Conservation (phyloP, 352 stramenopile genomes). For the Phytophthora pini region DNA sequence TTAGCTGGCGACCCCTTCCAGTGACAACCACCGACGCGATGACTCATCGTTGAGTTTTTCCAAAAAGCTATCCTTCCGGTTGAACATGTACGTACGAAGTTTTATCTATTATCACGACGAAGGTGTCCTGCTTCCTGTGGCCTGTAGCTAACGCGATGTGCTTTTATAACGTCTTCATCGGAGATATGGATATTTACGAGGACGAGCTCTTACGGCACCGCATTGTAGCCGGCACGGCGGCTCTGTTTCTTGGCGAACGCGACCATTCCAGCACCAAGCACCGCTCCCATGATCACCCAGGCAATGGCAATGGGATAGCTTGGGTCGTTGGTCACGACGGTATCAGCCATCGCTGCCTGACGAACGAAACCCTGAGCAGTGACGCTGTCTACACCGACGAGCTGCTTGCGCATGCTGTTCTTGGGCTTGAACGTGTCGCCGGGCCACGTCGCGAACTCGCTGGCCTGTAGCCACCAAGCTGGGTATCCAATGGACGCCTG, state of each 20-base stretch:
- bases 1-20: too few relatives aligned
- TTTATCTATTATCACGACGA: not conserved
- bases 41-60: slow-evolving; percentile 8
- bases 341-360: slow-evolving; percentile 16
- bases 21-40: slow-evolving; percentile 2
- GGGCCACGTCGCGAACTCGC: slow-evolving; percentile 71
- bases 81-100: not conserved
- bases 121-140: not conserved
- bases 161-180: too few relatives aligned
- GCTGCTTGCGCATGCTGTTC: slow-evolving; percentile 47
- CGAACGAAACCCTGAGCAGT: slow-evolving; percentile 38
- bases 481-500: slow-evolving; percentile 68
- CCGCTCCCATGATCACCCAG: slow-evolving; percentile 44
- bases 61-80: not conserved
- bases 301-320: slow-evolving; percentile 33
- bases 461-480: slow-evolving; percentile 62
- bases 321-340: not conserved
- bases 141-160: not conserved
- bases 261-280: slow-evolving; percentile 43
- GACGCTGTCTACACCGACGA: slow-evolving; percentile 41
- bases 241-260: slow-evolving; percentile 38
- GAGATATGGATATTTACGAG: not conserved
- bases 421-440: slow-evolving; percentile 70
- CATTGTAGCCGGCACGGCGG: slow-evolving; percentile 48
- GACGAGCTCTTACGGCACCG: slow-evolving; percentile 28